Evolutionary conservation across 208 protist species (phyloP).

Genomic region (Trypanosoma theileri): DNA sequence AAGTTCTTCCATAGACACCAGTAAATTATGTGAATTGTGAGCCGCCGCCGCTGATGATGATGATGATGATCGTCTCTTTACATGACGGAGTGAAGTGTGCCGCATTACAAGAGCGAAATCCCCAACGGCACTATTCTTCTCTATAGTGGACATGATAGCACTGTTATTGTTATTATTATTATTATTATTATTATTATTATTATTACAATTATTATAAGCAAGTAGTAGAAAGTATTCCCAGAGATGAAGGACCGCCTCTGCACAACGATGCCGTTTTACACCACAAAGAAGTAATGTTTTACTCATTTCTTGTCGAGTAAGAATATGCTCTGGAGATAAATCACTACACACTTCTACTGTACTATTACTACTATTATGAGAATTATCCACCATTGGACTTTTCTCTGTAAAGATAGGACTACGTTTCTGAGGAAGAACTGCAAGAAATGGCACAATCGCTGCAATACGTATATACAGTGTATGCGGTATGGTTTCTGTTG

Average conservation of each 20-base stretch:
- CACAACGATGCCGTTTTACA: conserved; percentile 54
- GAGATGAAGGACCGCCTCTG: conserved; percentile 27
- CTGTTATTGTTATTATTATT: background rate
- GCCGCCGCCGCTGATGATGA: too few species aligned
- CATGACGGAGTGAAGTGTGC: background rate
- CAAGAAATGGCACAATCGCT: conserved; percentile 2
- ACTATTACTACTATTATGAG: background rate
- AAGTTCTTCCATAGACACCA: too few species aligned
- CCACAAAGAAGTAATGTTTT: conserved; percentile 35
- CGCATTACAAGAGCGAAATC: conserved; percentile 21
- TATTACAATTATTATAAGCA: conserved; percentile 12
- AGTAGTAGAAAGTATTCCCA: conserved; percentile 35
- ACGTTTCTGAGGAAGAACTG: background rate
- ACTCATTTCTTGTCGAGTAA: conserved; percentile 22
- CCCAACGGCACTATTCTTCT: background rate
- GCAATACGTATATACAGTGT: background rate
- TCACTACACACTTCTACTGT: background rate
- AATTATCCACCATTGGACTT: background rate
- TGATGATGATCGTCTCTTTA: too few species aligned
- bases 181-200: background rate
- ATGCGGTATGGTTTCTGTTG: background rate
- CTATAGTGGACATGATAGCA: background rate
- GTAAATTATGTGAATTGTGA: too few species aligned
- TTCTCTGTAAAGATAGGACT: background rate
- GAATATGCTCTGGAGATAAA: conserved; percentile 16